Base-by-base conservation (phyloP, 768 basidiomycete genomes). In the Pisolithus albus region DNA sequence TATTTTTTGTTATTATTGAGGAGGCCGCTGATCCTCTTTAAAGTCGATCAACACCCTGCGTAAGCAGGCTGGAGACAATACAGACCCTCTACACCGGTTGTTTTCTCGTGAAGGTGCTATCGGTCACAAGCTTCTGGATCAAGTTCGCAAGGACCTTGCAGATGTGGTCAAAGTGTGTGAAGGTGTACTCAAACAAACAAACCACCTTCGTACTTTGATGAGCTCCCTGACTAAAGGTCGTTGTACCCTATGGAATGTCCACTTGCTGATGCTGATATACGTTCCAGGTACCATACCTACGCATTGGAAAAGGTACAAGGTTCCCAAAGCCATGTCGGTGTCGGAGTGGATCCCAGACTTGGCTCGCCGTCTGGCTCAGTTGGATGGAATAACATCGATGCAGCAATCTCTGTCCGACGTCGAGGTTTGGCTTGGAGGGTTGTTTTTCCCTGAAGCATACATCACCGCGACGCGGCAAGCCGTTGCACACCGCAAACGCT, bases 401-500 rank as follows among this genome's bases (percentile, higher is more conserved):
- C 64, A 70, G 13, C 83, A 85, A 55, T 82, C 76, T 61, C 69
- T 86, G 56, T 77, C 72, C 56, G 75, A 88, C 58, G 72, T 88
- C 44, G 83, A 90, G 67, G 88, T 96, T 42, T 92, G 91, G 88
- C 80, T 98, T 13, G 93, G 95, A 21, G 89, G 91, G 0, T 68
- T 99, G 51, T 97, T 98, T 78, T 93, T 89, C 79, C 96, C 95
- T 0, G 91, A 94, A 62, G 94, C 93, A 3, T 98, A 92, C 65
- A 79, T 98, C 60, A 97, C 95, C 1, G 95, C 95, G 2, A 94
- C 92, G 2, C 79, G 95, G 47, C 95, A 99, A 68, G 83, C 90
- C n/a, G 88, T 93, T 5, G 96, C 95, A 2, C 94, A 97, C 64
- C 77, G 84, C 50, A 92, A 87, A 71, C 83, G 84, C 57, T 91